phyloP scores from a whole-genome alignment of 768 basidiomycete species.

The Tylopilus cervinicoccineus region DNA sequence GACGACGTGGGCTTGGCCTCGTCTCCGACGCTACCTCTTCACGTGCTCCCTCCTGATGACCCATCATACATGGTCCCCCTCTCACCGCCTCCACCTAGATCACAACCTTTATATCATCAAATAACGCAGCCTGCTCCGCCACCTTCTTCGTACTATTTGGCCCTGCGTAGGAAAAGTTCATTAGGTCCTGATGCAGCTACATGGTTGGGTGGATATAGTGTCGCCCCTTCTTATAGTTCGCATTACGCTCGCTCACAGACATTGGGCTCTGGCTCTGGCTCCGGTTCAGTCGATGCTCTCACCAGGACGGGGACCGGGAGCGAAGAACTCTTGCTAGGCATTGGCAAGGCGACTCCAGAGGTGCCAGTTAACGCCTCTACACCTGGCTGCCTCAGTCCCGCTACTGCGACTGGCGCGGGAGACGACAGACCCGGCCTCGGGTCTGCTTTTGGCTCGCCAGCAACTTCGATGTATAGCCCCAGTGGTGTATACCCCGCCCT shows the following conservation, averaged over 20 bases:
- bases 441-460: conserved; percentile 30
- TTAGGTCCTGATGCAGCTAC: conserved; percentile 26
- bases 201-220: conserved; percentile 24
- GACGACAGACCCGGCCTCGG: conserved; percentile 19
- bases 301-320: conserved; percentile 27
- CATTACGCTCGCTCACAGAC: conserved; percentile 29
- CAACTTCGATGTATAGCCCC: conserved; percentile 19
- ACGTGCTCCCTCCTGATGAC: conserved; percentile 13
- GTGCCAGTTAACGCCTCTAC: neutral
- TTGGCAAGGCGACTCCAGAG: conserved; percentile 13
- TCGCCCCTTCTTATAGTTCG: conserved; percentile 25
- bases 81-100: conserved; percentile 24
- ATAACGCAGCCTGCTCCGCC: conserved; percentile 17
- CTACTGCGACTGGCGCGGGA: conserved; percentile 4
- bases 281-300: conserved; percentile 26
- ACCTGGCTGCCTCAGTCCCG: conserved; percentile 7
- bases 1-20: conserved; percentile 14
- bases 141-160: conserved; percentile 23
- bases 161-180: conserved; percentile 19
- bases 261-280: conserved; percentile 24
- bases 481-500: conserved; percentile 5
- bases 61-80: conserved; percentile 15
- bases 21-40: conserved; percentile 24
- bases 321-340: conserved; percentile 26
- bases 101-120: conserved; percentile 2